phyloP scores from a whole-genome alignment of 495 filamentous ascomycete genomes.

The Lentithecium fluviatile region DNA sequence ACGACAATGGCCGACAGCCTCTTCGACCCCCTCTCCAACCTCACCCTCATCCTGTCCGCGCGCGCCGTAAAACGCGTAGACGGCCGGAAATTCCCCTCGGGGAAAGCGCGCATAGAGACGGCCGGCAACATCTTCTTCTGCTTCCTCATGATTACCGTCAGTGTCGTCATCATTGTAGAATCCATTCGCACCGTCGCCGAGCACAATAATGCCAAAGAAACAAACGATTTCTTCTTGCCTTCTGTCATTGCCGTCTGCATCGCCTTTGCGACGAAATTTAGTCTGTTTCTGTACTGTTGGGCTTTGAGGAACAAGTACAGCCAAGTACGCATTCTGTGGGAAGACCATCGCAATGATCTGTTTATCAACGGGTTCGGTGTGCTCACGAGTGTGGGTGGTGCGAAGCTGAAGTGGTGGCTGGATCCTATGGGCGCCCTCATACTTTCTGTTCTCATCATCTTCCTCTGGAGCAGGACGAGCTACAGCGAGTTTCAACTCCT shows the following conservation, averaged over 20 bases:
- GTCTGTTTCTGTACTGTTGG: slow-evolving; percentile 89
- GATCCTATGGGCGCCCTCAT: slow-evolving; percentile 90
- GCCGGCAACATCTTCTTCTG: slow-evolving; percentile 97
- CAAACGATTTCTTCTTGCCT: slow-evolving; percentile 68
- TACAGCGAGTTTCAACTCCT: slow-evolving; percentile 88
- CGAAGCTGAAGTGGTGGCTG: slow-evolving; percentile 89
- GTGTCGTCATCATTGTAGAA: slow-evolving; percentile 85
- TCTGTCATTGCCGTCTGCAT: slow-evolving; percentile 84
- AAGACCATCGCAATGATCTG: slow-evolving; percentile 51
- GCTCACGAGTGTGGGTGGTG: slow-evolving; percentile 80
- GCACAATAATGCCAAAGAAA: slow-evolving; percentile 37
- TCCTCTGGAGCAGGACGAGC: slow-evolving; percentile 79
- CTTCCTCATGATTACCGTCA: slow-evolving; percentile 92
- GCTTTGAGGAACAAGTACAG: slow-evolving; percentile 81
- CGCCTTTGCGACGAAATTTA: slow-evolving; percentile 80
- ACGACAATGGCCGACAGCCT: slow-evolving; percentile 97
- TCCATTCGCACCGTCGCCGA: slow-evolving; percentile 66
- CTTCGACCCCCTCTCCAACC: slow-evolving; percentile 90
- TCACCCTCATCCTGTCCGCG: slow-evolving; percentile 83
- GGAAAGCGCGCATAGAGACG: slow-evolving; percentile 93
- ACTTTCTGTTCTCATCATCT: slow-evolving; percentile 71
- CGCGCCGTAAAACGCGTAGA: slow-evolving; percentile 88
- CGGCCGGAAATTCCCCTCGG: slow-evolving; percentile 83
- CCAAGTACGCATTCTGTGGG: slow-evolving; percentile 87
- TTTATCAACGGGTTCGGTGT: slow-evolving; percentile 74